phyloP scores from a whole-genome alignment of 768 basidiomycete species.

The Polyporus arcularius region DNA sequence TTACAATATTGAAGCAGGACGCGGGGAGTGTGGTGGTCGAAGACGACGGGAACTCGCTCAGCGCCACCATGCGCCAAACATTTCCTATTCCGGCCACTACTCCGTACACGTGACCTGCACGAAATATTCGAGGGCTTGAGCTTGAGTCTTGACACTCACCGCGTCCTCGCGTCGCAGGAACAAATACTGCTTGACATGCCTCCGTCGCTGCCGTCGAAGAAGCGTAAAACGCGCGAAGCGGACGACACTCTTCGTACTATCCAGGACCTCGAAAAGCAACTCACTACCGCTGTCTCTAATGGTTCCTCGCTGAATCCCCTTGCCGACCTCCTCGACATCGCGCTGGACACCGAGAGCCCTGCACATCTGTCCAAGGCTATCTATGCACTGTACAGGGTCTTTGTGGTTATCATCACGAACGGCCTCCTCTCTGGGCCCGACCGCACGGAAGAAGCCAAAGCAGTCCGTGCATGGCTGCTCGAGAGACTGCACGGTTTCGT shows the following conservation, averaged over 20 bases:
- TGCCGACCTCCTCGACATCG: constrained; percentile 69
- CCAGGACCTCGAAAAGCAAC: constrained; percentile 52
- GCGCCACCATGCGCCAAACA: constrained; percentile 5
- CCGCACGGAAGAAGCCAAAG: constrained; percentile 54
- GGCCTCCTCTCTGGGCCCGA: constrained; percentile 50
- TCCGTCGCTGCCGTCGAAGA: constrained; percentile 28
- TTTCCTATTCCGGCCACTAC: constrained; percentile 4
- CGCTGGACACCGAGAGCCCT: constrained; percentile 48
- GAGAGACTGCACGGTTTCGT: constrained; percentile 73
- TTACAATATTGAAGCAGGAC: neutral
- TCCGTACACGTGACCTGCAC: neutral
- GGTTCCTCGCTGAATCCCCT: constrained; percentile 75
- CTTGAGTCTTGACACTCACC: no score
- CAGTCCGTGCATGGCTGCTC: constrained; percentile 79
- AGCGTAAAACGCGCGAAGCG: constrained; percentile 23
- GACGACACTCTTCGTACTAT: constrained; percentile 28
- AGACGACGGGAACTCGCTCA: constrained; percentile 12
- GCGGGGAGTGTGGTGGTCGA: constrained; percentile 13
- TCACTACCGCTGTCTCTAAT: constrained; percentile 53
- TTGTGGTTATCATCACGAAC: constrained; percentile 60
- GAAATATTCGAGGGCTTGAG: no score
- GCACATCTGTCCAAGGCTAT: constrained; percentile 70
- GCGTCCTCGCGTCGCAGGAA: neutral
- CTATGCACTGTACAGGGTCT: constrained; percentile 81
- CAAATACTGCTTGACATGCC: neutral